A percentile compares a stretch with the other conserved stretches of the same genome.
phyloP scores from a whole-genome alignment of 2,329 filamentous ascomycete species.

The Talaromyces verruculosus region DNA sequence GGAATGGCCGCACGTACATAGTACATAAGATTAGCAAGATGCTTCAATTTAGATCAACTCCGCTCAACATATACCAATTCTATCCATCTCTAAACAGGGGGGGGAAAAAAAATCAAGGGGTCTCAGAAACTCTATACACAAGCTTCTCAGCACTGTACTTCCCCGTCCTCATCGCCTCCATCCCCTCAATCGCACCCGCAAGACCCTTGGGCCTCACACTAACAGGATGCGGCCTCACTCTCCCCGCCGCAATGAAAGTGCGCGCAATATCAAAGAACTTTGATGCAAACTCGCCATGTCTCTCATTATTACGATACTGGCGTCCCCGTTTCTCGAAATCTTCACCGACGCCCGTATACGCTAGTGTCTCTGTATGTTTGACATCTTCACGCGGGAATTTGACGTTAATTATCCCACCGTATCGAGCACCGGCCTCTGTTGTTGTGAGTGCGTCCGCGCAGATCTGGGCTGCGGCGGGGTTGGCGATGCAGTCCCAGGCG shows the following conservation, averaged over 20 bases:
- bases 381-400: conserved; percentile 19
- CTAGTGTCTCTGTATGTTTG: conserved; percentile 16
- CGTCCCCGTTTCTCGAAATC: conserved; percentile 8
- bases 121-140: conserved; percentile 20
- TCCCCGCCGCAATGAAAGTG: conserved; percentile 17
- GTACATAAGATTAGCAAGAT: no score
- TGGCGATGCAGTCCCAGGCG: conserved; percentile 17
- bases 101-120: background rate
- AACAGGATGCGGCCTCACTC: conserved; percentile 14
- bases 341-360: conserved; percentile 16
- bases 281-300: conserved; percentile 19
- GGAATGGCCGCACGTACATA: background rate
- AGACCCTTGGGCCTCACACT: conserved; percentile 20
- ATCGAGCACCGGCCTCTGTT: conserved; percentile 16
- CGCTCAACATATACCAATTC: background rate
- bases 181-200: conserved; percentile 19
- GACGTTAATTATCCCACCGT: conserved; percentile 9
- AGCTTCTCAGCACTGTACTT: conserved; percentile 20
- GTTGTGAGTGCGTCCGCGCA: conserved; percentile 19
- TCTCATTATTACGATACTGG: conserved; percentile 9
- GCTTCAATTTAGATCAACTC: background rate
- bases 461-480: conserved; percentile 9
- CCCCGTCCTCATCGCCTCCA: conserved; percentile 16
- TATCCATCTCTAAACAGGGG: background rate
- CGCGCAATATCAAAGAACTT: conserved; percentile 17